Evolutionary conservation across 768 basidiomycete genomes (phyloP).

Genomic region (Zangia roseola): DNA sequence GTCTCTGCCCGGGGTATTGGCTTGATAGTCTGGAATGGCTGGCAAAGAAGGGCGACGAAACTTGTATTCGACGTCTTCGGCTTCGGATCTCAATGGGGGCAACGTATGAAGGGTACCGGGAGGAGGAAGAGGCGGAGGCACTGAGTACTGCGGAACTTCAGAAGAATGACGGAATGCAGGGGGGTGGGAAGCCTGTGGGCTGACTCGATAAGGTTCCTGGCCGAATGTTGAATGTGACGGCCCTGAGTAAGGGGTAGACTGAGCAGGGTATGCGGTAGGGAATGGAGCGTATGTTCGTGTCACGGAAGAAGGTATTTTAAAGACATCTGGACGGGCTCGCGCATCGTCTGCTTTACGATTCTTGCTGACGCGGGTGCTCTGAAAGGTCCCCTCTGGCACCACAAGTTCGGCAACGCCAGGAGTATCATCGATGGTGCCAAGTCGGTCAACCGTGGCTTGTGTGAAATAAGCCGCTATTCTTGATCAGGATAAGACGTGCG

Average conservation of each 20-base stretch:
- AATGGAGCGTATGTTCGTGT: slow-evolving; percentile 44
- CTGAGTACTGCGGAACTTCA: slow-evolving; percentile 28
- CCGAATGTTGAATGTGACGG: slow-evolving; percentile 18
- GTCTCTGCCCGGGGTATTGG: slow-evolving; percentile 6
- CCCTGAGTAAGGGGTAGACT: slow-evolving; percentile 25
- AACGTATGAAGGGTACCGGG: slow-evolving; percentile 22
- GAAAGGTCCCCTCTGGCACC: slow-evolving; percentile 69
- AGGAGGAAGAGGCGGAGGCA: slow-evolving; percentile 26
- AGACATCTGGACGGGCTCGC: slow-evolving; percentile 30
- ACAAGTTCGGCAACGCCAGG: slow-evolving; percentile 53
- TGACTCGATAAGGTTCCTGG: slow-evolving; percentile 24
- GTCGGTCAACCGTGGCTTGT: slow-evolving; percentile 66
- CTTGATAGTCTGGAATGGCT: slow-evolving; percentile 9
- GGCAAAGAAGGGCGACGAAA: slow-evolving; percentile 33
- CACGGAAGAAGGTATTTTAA: slow-evolving; percentile 31
- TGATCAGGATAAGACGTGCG: slow-evolving; percentile 19
- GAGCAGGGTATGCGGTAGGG: slow-evolving; percentile 33
- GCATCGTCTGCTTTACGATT: slow-evolving; percentile 44
- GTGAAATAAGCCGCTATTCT: slow-evolving; percentile 78
- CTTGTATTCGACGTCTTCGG: slow-evolving; percentile 31
- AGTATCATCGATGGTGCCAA: slow-evolving; percentile 71
- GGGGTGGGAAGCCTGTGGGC: slow-evolving; percentile 24
- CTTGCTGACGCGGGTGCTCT: slow-evolving; percentile 62
- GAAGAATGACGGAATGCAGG: slow-evolving; percentile 18
- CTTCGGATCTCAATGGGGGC: slow-evolving; percentile 26